Conservation (phyloP, 176 grass and related monocot genomes). For the Cenchrus fungigraminus region DNA sequence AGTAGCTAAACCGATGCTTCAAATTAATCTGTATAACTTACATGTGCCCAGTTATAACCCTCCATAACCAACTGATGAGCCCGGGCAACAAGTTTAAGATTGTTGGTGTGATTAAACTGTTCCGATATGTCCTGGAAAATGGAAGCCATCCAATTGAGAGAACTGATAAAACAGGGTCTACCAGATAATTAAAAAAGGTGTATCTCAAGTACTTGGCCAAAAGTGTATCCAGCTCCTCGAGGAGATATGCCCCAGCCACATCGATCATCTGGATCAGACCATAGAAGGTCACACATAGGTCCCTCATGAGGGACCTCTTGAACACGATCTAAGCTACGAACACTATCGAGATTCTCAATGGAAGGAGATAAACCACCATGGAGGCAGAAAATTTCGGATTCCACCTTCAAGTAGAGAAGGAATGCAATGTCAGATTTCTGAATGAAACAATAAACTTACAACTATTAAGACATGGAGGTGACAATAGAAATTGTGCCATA, state of each 20-base stretch:
- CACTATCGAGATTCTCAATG: constrained; percentile 75
- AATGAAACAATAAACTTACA: neutral
- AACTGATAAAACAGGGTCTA: neutral
- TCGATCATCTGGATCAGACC: constrained; percentile 87
- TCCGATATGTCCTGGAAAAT: constrained; percentile 84
- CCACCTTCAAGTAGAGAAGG: constrained; percentile 59
- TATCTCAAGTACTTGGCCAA: constrained; percentile 66
- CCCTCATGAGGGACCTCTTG: constrained; percentile 89
- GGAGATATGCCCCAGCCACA: constrained; percentile 89
- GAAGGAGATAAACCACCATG: constrained; percentile 88
- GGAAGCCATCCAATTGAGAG: neutral
- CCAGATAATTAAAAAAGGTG: neutral
- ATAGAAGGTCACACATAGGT: constrained; percentile 88
- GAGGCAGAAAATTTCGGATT: constrained; percentile 91
- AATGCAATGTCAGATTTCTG: neutral
- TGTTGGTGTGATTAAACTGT: constrained; percentile 91
- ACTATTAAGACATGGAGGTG: neutral
- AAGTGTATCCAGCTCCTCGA: constrained; percentile 87
- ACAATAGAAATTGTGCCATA: neutral
- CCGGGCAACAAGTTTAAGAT: constrained; percentile 80
- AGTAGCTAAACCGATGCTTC: constrained; percentile 6
- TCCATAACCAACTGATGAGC: constrained; percentile 94
- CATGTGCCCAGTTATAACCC: constrained; percentile 89
- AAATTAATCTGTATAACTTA: constrained; percentile 42
- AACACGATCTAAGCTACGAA: constrained; percentile 77